These are phyloP conservation scores for Silene coronaria DNA, from an alignment of 179 eudicot species.

Conservation along the genomic window DNA sequence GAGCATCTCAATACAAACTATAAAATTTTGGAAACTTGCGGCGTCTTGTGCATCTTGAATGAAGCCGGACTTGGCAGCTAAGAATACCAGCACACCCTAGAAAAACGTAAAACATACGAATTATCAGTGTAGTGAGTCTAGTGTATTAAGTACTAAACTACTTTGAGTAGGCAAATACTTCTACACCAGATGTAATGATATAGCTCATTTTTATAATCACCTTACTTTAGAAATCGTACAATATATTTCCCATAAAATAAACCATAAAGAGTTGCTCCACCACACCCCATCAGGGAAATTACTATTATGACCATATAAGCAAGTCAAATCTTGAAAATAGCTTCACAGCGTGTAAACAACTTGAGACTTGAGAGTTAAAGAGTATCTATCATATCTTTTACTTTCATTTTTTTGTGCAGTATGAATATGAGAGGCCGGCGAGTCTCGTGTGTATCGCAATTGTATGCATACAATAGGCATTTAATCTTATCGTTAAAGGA, in stretches of 20 bases:
- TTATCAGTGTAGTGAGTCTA: neutral
- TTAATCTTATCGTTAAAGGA: neutral
- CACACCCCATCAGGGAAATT: neutral
- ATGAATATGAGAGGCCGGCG: too few relatives aligned
- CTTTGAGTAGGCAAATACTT: neutral
- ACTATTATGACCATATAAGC: neutral
- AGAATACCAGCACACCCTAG: slow-evolving; percentile 89
- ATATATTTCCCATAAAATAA: neutral
- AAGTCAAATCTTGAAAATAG: neutral
- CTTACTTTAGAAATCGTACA: neutral
- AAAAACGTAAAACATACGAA: neutral
- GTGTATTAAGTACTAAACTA: neutral
- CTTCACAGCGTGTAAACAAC: neutral
- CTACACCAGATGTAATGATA: neutral
- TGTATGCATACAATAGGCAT: neutral
- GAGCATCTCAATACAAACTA: slow-evolving; percentile 92
- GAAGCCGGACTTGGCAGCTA: slow-evolving; percentile 78
- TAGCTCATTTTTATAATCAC: neutral
- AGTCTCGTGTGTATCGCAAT: too few relatives aligned
- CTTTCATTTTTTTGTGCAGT: too few relatives aligned
- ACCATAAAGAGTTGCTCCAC: too few relatives aligned
- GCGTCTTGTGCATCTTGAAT: slow-evolving; percentile 74
- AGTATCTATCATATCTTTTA: neutral
- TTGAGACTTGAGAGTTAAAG: too few relatives aligned
- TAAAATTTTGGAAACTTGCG: slow-evolving; percentile 76